These are phyloP conservation scores for Candida tropicalis DNA, from an alignment of 1,139 yeast species.

Conservation along the genomic window DNA sequence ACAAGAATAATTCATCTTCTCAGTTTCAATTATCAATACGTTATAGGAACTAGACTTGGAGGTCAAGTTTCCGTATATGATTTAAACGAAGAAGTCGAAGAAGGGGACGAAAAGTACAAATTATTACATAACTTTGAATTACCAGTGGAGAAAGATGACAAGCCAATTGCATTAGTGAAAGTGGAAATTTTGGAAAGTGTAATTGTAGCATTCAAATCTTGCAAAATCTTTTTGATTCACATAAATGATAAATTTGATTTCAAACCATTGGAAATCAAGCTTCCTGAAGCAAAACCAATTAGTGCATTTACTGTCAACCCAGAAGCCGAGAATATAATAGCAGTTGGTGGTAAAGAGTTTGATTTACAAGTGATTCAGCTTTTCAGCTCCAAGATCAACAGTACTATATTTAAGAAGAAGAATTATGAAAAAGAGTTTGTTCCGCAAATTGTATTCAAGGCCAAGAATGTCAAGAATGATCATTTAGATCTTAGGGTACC, in stretches of 20 bases:
- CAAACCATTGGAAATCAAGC: conserved; percentile 31
- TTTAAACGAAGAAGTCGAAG: conserved; percentile 14
- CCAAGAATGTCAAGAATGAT: conserved; percentile 69
- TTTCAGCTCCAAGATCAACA: conserved; percentile 26
- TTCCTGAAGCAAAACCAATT: conserved; percentile 46
- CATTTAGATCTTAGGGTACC: conserved; percentile 70
- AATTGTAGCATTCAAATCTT: conserved; percentile 49
- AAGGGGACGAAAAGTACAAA: conserved; percentile 16
- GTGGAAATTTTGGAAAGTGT: conserved; percentile 33
- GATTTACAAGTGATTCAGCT: conserved; percentile 57
- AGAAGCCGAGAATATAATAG: conserved; percentile 50
- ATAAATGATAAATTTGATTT: conserved; percentile 30
- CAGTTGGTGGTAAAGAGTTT: conserved; percentile 76
- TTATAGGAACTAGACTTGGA: conserved; percentile 45
- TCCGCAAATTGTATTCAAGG: conserved; percentile 46
- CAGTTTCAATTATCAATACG: conserved; percentile 32
- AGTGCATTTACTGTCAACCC: conserved; percentile 51
- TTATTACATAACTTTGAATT: conserved; percentile 31
- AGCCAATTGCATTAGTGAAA: conserved; percentile 36
- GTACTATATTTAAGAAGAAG: conserved; percentile 20
- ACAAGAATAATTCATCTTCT: conserved; percentile 26
- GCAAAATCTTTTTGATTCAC: conserved; percentile 48
- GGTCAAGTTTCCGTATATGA: conserved; percentile 46
- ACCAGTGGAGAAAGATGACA: conserved; percentile 27
- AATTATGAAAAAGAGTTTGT: conserved; percentile 20